Base-by-base conservation (phyloP, 2,329 filamentous ascomycete genomes). In the Penicillium rolfsii region DNA sequence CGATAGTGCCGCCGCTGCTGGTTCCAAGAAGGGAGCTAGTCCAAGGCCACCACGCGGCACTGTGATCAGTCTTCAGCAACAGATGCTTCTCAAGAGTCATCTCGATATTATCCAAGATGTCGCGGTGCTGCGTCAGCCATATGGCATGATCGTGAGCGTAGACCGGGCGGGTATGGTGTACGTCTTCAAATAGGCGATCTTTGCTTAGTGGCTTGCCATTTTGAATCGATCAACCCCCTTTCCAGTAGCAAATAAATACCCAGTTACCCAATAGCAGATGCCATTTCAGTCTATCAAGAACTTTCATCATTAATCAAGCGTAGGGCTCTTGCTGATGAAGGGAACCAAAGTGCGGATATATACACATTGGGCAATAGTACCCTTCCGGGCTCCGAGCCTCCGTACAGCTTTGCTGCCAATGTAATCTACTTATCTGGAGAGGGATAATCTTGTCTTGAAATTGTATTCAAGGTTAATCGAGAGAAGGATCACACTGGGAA, bases 101-200 rank as follows among this genome's bases (percentile, higher is more conserved):
- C 77, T 97, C 70, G 95, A 99, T 77, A 88, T 88, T 3, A 88
- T 99, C 61, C 85, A 91, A 71, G 94, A 98, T 78, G 88, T 97
- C 67, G 90, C 90, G n/a, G 80, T 98, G 71, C 77, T 99, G 67
- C 92, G 97, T 80, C 83, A 86, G 65, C 95, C 95, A 26, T 97
- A 96, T 76, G 90, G 90, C 4, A 97, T 98, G 91, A 90, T 93
- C 36, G 83, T 98, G 53, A 96, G 91, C 67, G 93, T 90, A 57
- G 95, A 99, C 81, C 84, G 94, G 69, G 91, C 89, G 41, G 95
- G 95, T 0, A 89, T 94, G 74, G 87, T 98, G 49, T 96, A 95
- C 82, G 88, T 97, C 56, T 96, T 87, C 74, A 85, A 86, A 73
- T 88, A 58, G 36, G 30, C 48, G 9, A 24, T n/a, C 9, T 16